Evolutionary conservation across 1,139 yeast genomes (phyloP), one percentile per base, ranked within the genome.

Genomic region (Candida mesenterica): DNA sequence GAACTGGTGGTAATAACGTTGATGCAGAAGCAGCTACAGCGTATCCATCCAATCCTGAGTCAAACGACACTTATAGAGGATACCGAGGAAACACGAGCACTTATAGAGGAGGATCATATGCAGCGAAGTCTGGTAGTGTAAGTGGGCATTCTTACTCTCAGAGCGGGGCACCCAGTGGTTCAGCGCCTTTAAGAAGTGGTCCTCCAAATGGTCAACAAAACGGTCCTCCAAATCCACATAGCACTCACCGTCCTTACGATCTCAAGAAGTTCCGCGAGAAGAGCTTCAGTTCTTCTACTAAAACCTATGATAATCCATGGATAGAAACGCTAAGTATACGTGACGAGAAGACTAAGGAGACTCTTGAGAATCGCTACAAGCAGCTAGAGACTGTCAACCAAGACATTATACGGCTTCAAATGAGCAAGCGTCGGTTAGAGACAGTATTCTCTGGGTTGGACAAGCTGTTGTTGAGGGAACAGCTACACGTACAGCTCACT

Each of bases 401-500:
- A 24, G 55, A 55, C 15, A 49, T 68, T n/a, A 33, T 46, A 4
- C 56, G 50, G 22, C 48, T 64, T 19, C 68, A 62, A 38, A 47
- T 38, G 19, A 46, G 52, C 13, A 50, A 51, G 31, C 36, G 50
- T 25, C 49, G 45, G 41, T 51, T 63, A 34, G 55, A 52, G 26
- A 40, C 46, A 29, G 45, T 55, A 10, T 40, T 62, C 29, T 46
- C 45, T 6, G 42, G 45, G 14, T 49, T 68, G 28, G 65, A 63
- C 24, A 49, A 53, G 8, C 66, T 59, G 33, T 55, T 61, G 1
- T 46, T 38, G 16, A 50, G 65, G 33, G 75, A 69, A 39, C 64
- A 51, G 20, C 43, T 66, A 27, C 62, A 66, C 41, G 70, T 62
- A 5, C 63, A 62, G 37, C 40, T 67, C 16, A 59, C 72, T 25